Conservation (phyloP, 495 filamentous ascomycete species). For the Aspergillus ostianus region DNA sequence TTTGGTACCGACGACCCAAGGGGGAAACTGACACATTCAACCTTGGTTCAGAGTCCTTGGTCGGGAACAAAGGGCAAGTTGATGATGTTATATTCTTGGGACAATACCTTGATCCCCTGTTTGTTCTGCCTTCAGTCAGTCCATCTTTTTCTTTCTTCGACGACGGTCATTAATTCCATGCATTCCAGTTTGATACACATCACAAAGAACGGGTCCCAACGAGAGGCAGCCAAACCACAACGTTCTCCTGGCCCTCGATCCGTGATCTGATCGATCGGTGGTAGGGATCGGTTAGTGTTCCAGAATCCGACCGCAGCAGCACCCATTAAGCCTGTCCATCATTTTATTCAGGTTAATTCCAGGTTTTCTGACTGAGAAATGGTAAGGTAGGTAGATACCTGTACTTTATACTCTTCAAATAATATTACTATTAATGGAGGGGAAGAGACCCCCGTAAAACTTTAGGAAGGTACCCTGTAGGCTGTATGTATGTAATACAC, state of each 20-base stretch:
- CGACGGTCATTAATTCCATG: neutral
- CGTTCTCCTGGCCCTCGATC: neutral
- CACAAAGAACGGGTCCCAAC: neutral
- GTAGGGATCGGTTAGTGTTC: neutral
- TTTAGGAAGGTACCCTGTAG: too few species aligned
- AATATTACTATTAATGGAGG: too few species aligned
- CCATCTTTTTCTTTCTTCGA: too few species aligned
- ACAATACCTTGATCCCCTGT: neutral
- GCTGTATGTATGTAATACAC: too few species aligned
- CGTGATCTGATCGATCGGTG: neutral
- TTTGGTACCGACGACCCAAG: neutral
- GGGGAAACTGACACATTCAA: too few species aligned
- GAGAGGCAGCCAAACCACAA: neutral
- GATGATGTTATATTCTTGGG: neutral
- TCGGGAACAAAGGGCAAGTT: neutral
- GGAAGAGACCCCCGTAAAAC: too few species aligned
- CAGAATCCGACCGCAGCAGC: neutral
- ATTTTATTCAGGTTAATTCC: too few species aligned
- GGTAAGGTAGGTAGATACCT: too few species aligned
- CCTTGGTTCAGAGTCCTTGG: too few species aligned
- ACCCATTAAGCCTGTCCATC: neutral
- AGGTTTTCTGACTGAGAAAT: too few species aligned
- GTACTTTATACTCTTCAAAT: too few species aligned
- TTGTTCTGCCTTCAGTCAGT: neutral
- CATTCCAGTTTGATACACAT: neutral